Base-by-base conservation (phyloP, 148 eudicot genomes). In the Rhododendron ferrugineum region DNA sequence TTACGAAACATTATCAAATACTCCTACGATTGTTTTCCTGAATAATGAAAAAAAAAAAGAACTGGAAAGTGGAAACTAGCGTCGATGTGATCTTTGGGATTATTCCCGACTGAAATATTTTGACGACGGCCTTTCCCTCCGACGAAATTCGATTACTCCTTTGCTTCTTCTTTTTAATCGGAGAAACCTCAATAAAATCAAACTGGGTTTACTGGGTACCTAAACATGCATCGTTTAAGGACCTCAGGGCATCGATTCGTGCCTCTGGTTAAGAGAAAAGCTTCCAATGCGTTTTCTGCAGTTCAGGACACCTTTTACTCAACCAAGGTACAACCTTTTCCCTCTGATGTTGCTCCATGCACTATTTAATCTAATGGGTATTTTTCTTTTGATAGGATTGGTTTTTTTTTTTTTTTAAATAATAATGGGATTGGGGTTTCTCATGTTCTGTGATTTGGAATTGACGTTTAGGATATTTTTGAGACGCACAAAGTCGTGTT, bases 401-500 rank as follows among this genome's bases (percentile, higher is more conserved):
- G 46, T 83, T 36, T 20, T 1, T 80, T 50, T 28, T 9, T 80
- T 87, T 82, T 3, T 52, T 13, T 52, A 13, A 4, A 56, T 4
- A 56, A 58, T 74, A n/a, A 37, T 77, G 37, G 6, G 30, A 32
- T 91, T 83, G 34, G 83, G 80, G 60, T 36, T 79, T 58, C 84
- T 75, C 20, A 50, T 84, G 32, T 60, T 81, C 83, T 23, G 42
- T 62, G 16, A 22, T 68, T 84, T 32, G 47, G 37, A 50, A 56
- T 87, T 66, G 58, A 47, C 46, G 83, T 80, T 13, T 79, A 94
- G 98, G 96, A 92, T 79, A 93, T 91, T 28, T 97, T 97, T 89
- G 99, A 97, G 93, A 90, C 95, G 93, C 99, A 97, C 84, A 94
- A 84, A 87, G 96, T 97, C 86, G 98, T 95, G 6, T 94, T 97